Conservation (phyloP, 2,329 filamentous ascomycete genomes). For the Pezizomycotina sp. region DNA sequence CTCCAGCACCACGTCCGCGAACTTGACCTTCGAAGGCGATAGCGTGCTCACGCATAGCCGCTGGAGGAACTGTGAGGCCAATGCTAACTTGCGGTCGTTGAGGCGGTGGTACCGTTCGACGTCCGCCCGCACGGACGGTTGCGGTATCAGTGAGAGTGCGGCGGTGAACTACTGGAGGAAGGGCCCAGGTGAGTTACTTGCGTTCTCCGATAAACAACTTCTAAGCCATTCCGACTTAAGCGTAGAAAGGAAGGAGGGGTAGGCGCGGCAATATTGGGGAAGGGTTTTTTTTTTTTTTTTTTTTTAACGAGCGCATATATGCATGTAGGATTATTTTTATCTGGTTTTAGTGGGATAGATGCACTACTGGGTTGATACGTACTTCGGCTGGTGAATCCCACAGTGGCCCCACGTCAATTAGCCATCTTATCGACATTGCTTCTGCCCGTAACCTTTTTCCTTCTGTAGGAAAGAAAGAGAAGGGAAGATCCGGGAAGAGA, state of each 20-base stretch:
- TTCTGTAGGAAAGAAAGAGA: too few relatives aligned
- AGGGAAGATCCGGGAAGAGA: too few relatives aligned
- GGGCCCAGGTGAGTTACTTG: not conserved
- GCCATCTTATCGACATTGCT: constrained; percentile 20
- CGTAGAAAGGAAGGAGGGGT: too few relatives aligned
- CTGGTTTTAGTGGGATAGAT: not conserved
- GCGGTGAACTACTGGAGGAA: constrained; percentile 47
- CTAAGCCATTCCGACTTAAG: too few relatives aligned
- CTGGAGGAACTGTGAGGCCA: constrained; percentile 24
- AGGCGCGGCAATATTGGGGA: too few relatives aligned
- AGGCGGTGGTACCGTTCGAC: constrained; percentile 20
- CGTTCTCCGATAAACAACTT: too few relatives aligned
- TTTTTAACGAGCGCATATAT: too few relatives aligned
- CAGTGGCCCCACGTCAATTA: constrained; percentile 13
- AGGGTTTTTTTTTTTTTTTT: too few relatives aligned
- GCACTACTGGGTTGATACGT: not conserved
- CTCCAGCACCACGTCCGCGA: not conserved
- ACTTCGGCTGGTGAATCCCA: constrained; percentile 18
- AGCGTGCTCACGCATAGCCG: constrained; percentile 19
- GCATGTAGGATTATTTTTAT: too few relatives aligned
- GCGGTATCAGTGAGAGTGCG: constrained; percentile 88
- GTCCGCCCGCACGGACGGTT: constrained; percentile 3
- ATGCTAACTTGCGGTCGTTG: constrained; percentile 21
- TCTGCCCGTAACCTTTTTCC: too few relatives aligned
- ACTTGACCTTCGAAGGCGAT: constrained; percentile 2